These are phyloP conservation scores for Mycena olivaceomarginata DNA, from an alignment of 768 basidiomycete species.

Conservation along the genomic window DNA sequence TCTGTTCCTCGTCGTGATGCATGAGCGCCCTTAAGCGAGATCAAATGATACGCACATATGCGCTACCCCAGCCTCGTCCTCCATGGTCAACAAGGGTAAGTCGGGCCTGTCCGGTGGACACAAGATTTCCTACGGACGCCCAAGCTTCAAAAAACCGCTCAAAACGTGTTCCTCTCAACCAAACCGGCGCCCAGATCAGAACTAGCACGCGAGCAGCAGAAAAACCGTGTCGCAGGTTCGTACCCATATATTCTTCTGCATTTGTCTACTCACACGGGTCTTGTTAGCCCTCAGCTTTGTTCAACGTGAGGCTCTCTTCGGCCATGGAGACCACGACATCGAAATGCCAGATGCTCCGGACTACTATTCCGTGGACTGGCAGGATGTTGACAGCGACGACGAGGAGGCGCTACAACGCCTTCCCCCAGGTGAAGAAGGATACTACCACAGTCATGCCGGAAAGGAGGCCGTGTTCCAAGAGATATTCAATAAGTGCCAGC, in stretches of 20 bases:
- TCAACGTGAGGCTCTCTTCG: slow-evolving; percentile 13
- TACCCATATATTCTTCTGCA: neutral
- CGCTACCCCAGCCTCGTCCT: neutral
- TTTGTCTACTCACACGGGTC: neutral
- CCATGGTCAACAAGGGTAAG: neutral
- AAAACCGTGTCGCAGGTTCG: neutral
- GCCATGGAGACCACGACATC: slow-evolving; percentile 14
- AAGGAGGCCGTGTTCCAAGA: too few relatives aligned
- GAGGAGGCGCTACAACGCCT: neutral
- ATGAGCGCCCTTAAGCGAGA: neutral
- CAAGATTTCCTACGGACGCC: slow-evolving; percentile 12
- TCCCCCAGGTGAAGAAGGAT: too few relatives aligned
- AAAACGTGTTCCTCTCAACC: neutral
- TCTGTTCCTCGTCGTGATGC: too few relatives aligned
- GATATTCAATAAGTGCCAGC: too few relatives aligned
- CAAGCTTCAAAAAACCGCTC: neutral
- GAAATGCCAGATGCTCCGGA: slow-evolving; percentile 24
- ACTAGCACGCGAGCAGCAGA: neutral
- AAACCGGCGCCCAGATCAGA: neutral
- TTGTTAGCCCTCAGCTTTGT: slow-evolving; percentile 2
- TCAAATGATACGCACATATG: neutral
- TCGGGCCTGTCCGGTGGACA: neutral
- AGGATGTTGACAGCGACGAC: slow-evolving; percentile 14
- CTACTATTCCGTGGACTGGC: neutral
- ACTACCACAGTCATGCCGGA: too few relatives aligned